Base-by-base conservation (phyloP, 768 basidiomycete species). In the Macrolepiota albuminosa region DNA sequence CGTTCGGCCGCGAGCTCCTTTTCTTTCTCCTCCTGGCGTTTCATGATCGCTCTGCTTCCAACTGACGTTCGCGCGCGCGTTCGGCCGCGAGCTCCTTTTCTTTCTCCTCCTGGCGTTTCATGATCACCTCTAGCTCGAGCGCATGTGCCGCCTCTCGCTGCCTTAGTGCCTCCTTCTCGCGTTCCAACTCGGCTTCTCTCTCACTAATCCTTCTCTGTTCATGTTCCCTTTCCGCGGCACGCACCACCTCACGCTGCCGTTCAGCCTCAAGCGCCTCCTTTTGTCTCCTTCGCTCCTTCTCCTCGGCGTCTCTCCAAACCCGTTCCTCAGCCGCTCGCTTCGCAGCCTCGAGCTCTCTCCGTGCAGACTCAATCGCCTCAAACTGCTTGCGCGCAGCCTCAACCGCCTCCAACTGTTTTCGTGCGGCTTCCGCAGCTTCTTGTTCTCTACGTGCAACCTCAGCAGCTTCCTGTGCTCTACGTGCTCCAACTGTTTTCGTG, bases 131-230 rank as follows among this genome's bases (percentile, higher is more conserved):
- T 29, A 52, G 34, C 18, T 63, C 62, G 11, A 40, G 39, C 4
- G 24, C 51, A 24, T 56, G 59, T 14, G 50, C 53, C 4, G 18
- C 54, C 26, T 63, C 61, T 45, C 61, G 65, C 14, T 66, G 57
- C 2, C 46, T 57, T 13, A 70, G 64, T 37, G 59, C 61, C 49
- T 69, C 65, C 13, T 63, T 63, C 40, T 64, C 61, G 61, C 60
- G 63, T 36, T 64, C 60, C 29, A 64, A 46, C 33, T 60, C 56
- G 0, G 52, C 56, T 47, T 61, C 59, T 21, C 16, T 56, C 60
- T 58, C 57, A 6, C 13, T 48, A 1, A 48, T 64, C 36, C 8
- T 63, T 54, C 16, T 62, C 58, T 26, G 60, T 45, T 45, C 67
- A 58, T n/a, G 51, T 57, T 53, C 65, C 64, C n/a, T 61, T 51